A percentile compares a stretch with the other conserved stretches of the same genome.
phyloP scores from a whole-genome alignment of 2,329 filamentous ascomycete species.

The Incumbomyces lentus region DNA sequence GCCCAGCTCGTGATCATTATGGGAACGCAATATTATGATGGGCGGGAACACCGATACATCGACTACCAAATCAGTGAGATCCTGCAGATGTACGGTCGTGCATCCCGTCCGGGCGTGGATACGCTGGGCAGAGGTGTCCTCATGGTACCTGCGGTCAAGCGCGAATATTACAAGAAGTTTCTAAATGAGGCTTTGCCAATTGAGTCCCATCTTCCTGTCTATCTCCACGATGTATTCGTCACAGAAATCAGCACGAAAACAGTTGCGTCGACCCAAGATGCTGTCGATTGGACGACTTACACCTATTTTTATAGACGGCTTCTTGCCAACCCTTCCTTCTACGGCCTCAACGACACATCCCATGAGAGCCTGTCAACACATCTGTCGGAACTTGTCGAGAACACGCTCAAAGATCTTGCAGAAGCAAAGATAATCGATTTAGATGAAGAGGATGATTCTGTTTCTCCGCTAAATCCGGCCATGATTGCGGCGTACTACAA shows the following conservation, averaged over 20 bases:
- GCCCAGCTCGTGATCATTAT: slow-evolving; percentile 91
- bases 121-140: slow-evolving; percentile 81
- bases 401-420: slow-evolving; percentile 75
- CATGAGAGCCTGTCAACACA: slow-evolving; percentile 91
- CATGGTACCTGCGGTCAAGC: slow-evolving; percentile 89
- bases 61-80: slow-evolving; percentile 93
- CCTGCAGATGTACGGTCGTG: slow-evolving; percentile 95
- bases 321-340: slow-evolving; percentile 92
- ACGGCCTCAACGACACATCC: slow-evolving; percentile 76
- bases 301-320: slow-evolving; percentile 96
- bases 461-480: slow-evolving; percentile 83
- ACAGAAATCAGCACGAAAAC: slow-evolving; percentile 95
- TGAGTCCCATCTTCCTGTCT: slow-evolving; percentile 85
- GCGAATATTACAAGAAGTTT: slow-evolving; percentile 99
- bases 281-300: slow-evolving; percentile 96
- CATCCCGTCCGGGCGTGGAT: slow-evolving; percentile 67
- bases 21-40: slow-evolving; percentile 96
- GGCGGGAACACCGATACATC: slow-evolving; percentile 89
- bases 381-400: slow-evolving; percentile 88
- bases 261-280: slow-evolving; percentile 89
- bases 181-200: slow-evolving; percentile 90
- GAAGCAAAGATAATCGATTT: slow-evolving; percentile 94
- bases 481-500: slow-evolving; percentile 99
- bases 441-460: slow-evolving; percentile 83
- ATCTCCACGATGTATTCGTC: slow-evolving; percentile 90